Evolutionary conservation across 257 asterid species (phyloP).

Genomic region (Petunia secreta): DNA sequence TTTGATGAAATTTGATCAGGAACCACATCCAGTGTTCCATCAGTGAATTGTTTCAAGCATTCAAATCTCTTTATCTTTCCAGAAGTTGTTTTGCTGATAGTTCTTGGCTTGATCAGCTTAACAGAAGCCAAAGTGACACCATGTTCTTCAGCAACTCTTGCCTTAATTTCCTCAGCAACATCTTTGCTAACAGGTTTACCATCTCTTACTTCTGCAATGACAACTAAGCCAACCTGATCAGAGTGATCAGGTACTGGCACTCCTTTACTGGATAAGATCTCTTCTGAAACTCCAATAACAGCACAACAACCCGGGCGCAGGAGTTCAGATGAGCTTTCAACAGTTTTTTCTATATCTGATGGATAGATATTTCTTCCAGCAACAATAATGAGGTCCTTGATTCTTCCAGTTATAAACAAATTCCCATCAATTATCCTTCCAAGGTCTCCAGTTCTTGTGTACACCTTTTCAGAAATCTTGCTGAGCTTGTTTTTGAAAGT

Average conservation of each 20-base stretch:
- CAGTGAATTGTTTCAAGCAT: conserved; percentile 73
- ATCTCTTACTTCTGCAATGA: conserved; percentile 74
- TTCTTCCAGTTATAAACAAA: conserved; percentile 79
- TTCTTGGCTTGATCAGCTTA: conserved; percentile 68
- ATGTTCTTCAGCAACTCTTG: conserved; percentile 74
- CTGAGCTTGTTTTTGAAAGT: conserved; percentile 54
- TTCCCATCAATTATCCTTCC: conserved; percentile 66
- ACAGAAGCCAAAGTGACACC: conserved; percentile 71
- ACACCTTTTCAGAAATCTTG: conserved; percentile 40
- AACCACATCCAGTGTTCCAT: conserved; percentile 61
- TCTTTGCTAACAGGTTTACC: conserved; percentile 60
- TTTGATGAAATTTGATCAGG: conserved; percentile 50
- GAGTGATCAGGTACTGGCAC: conserved; percentile 54
- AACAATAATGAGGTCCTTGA: conserved; percentile 84
- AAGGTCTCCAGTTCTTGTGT: conserved; percentile 75
- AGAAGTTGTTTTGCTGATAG: conserved; percentile 79
- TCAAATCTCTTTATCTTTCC: conserved; percentile 83
- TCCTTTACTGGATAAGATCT: conserved; percentile 65
- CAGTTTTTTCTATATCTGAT: conserved; percentile 83
- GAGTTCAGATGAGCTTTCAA: conserved; percentile 72
- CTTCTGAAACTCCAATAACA: conserved; percentile 82
- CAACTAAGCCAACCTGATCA: conserved; percentile 82
- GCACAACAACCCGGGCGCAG: conserved; percentile 90
- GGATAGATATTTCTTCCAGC: conserved; percentile 82
- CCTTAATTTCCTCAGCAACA: conserved; percentile 52